phyloP scores from a whole-genome alignment of 2,329 filamentous ascomycete species.

The Talaromyces sp. region DNA sequence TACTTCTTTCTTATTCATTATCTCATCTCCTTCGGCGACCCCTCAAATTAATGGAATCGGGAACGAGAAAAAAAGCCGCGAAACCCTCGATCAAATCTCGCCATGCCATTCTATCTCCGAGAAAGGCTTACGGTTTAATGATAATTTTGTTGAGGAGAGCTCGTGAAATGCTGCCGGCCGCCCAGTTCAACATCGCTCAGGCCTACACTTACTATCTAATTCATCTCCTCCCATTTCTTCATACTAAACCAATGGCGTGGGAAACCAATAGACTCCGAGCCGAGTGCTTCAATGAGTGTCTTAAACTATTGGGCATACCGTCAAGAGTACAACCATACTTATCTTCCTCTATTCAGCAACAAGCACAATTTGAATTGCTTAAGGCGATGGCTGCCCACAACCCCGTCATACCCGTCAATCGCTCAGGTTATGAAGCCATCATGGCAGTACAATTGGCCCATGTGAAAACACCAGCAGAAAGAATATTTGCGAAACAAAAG shows the following conservation, averaged over 20 bases:
- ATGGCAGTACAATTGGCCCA: conserved; percentile 58
- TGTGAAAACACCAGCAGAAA: conserved; percentile 56
- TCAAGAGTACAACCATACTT: conserved; percentile 51
- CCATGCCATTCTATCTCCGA: conserved; percentile 7
- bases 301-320: conserved; percentile 51
- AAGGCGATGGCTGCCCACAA: conserved; percentile 56
- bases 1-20: conserved; percentile 43
- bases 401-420: conserved; percentile 57
- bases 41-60: conserved; percentile 20
- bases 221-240: conserved; percentile 12
- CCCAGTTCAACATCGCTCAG: conserved; percentile 43
- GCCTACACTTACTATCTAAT: conserved; percentile 40
- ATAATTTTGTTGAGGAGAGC: conserved; percentile 53
- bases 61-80: neutral
- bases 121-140: conserved; percentile 42
- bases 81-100: neutral
- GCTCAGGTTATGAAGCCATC: conserved; percentile 58
- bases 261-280: conserved; percentile 34
- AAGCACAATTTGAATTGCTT: conserved; percentile 58
- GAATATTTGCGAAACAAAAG: conserved; percentile 59
- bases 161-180: conserved; percentile 49
- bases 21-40: conserved; percentile 34
- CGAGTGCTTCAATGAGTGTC: conserved; percentile 49
- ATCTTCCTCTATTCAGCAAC: conserved; percentile 51
- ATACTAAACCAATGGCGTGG: neutral